Evolutionary conservation across 2,329 filamentous ascomycete genomes (phyloP), one percentile per base, ranked within the genome.

Genomic region (Clarireedia hainanense): DNA sequence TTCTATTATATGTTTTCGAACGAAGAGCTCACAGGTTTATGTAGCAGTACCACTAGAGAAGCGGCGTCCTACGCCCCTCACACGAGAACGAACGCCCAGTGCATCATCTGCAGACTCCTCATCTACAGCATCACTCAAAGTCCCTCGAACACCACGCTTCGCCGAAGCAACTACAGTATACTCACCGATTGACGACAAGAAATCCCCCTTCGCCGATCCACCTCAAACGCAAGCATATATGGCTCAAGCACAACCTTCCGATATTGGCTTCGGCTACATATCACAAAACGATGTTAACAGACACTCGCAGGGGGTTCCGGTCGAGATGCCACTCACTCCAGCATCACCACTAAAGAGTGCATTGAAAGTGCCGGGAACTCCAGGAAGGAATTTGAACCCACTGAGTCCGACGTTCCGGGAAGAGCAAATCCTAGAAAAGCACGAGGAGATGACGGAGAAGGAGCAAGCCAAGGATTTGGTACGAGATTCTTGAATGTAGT

Each of bases 181-280:
- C 74, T 91, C 88, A 47, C 88, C 88, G 43, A 76, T 90, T 66
- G 86, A 91, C 59, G 67, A 67, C 64, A 67, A 65, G 52, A 70
- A 70, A 57, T 76, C 78, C 34, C 81, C 83, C 7, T 87, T 88
- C 65, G 76, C 77, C 64, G 79, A 84, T 60, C 77, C 79, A 48
- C 78, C 81, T 65, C 63, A 24, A 58, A 64, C 67, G 47, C 65
- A 76, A 64, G 74, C 78, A 70, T 75, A 81, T 69, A 73, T 76
- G 63, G 76, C 80, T 52, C 80, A 87, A 69, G 75, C 84, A 53
- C 86, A 90, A 69, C 88, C 91, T 34, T 88, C 85, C 57, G 91
- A 96, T 74, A 82, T 96, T 62, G 91, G 91, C 63, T 96, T 97
- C 72, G 91, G 91, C 70, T 96, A 96, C 74, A 88, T 96, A 68